phyloP scores from a whole-genome alignment of 495 filamentous ascomycete genomes.

The Astrocystis sublimbata region DNA sequence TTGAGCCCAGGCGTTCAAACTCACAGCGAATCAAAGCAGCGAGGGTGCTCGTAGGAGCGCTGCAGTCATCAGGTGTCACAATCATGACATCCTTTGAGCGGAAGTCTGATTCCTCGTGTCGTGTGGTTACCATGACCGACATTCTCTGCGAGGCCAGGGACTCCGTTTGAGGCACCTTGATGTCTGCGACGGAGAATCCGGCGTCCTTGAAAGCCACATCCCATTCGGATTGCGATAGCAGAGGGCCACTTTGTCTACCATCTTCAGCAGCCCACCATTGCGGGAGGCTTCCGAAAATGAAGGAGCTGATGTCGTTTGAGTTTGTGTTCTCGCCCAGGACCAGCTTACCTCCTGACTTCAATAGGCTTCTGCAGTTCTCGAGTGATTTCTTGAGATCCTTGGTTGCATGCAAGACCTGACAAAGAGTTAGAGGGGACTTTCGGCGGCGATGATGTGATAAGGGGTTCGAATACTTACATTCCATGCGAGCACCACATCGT shows the following conservation, averaged over 20 bases:
- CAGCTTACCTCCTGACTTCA: conserved; percentile 34
- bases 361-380: conserved; percentile 21
- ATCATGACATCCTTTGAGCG: conserved; percentile 11
- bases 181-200: conserved; percentile 9
- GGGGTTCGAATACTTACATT: neutral
- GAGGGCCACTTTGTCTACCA: conserved; percentile 15
- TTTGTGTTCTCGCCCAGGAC: conserved; percentile 37
- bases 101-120: neutral
- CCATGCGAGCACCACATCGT: conserved; percentile 19
- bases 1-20: conserved; percentile 1
- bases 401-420: conserved; percentile 44
- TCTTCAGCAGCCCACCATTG: conserved; percentile 22
- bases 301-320: conserved; percentile 15
- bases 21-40: conserved; percentile 1
- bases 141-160: neutral
- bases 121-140: conserved; percentile 4
- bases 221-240: conserved; percentile 15
- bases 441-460: neutral
- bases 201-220: conserved; percentile 5
- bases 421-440: neutral
- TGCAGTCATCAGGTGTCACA: conserved; percentile 1
- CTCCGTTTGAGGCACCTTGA: neutral
- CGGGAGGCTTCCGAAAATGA: conserved; percentile 20
- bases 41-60: neutral
- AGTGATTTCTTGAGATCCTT: conserved; percentile 31